Base-by-base conservation (phyloP, 495 filamentous ascomycete genomes). In the Articulospora tetracladia region DNA sequence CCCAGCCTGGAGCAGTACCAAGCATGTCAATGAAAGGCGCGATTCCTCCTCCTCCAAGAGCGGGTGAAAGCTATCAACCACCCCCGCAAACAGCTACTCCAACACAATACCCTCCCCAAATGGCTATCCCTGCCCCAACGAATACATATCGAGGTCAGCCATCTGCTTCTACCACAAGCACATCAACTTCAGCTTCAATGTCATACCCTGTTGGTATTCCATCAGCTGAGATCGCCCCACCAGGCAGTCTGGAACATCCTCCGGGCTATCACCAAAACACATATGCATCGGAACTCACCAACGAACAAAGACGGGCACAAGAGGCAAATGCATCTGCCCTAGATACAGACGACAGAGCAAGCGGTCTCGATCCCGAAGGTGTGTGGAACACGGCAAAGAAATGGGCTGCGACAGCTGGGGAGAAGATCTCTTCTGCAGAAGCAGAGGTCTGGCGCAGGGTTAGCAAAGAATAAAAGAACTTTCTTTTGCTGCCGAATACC, bases 401-500 rank as follows among this genome's bases (percentile, higher is more conserved):
- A 50, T 86, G 79, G 81, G 70, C 76, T 59, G 70, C 72, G 55
- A 72, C 66, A 50, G 82, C 77, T 22, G 82, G 83, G 30, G 69
- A 67, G 55, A 80, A 82, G 61, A 62, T 85, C 57, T 73, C 71
- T 25, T 75, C 83, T 66, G 75, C 78, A 47, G 81, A 84, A 70
- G 77, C 76, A 54, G 77, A 79, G 67, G 74, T 83, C 27, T 86
- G 84, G 83, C 82, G 70, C 71, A 72, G 70, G 65, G 77, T 82
- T 62, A 81, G 80, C 64, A 68, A 68, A 49, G 57, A 61, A 57
- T 63, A 53, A 65, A 23, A 36, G 32, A 25, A 24, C 20, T 47
- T 47, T 19, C 23, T 60, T 50, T 24, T 49, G 22, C n/a, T 60
- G 41, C 39, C 39, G 39, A 44, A 3, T n/a, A 11, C 39, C 39